Percentiles rank a stretch among this genome's conserved stretches.
These are phyloP conservation scores for Ogataea ganodermae DNA, from an alignment of 805 yeast species.

Conservation along the genomic window DNA sequence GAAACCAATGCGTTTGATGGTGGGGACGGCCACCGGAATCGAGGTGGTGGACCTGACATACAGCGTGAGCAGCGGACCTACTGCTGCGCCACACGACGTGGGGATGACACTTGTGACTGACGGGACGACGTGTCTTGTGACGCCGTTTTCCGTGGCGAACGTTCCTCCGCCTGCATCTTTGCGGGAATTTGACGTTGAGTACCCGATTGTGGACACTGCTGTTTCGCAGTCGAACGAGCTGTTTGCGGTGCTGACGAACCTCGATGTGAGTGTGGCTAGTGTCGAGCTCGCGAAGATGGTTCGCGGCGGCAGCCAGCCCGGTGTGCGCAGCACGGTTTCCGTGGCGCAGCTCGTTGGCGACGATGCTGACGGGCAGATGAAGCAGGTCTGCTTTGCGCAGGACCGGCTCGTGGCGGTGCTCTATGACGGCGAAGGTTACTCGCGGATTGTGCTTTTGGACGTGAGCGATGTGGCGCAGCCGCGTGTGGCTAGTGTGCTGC, in stretches of 20 bases:
- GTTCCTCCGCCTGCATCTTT: conserved; percentile 94
- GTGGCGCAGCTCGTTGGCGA: conserved; percentile 41
- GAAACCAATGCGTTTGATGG: conserved; percentile 72
- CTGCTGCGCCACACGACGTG: conserved; percentile 62
- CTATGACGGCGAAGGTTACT: conserved; percentile 51
- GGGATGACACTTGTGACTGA: conserved; percentile 85
- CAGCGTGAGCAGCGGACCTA: conserved; percentile 67
- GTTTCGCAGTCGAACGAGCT: conserved; percentile 58
- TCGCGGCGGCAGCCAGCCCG: conserved; percentile 51
- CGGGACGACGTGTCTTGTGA: conserved; percentile 66
- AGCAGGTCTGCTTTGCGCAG: conserved; percentile 64
- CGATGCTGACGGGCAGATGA: conserved; percentile 45
- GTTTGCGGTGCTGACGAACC: conserved; percentile 58
- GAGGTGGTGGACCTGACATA: conserved; percentile 70
- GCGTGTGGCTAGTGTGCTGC: conserved; percentile 41
- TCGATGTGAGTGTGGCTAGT: conserved; percentile 47
- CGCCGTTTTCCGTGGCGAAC: conserved; percentile 82
- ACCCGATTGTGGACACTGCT: conserved; percentile 64
- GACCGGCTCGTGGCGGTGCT: conserved; percentile 59
- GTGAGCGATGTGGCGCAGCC: conserved; percentile 46
- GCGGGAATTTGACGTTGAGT: conserved; percentile 59
- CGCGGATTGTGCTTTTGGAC: conserved; percentile 55
- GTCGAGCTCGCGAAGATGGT: conserved; percentile 44
- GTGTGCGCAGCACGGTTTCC: conserved; percentile 35
- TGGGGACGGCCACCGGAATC: conserved; percentile 54